These are phyloP conservation scores for Xerocomellus intermedius DNA, from an alignment of 768 basidiomycete genomes.

Conservation along the genomic window DNA sequence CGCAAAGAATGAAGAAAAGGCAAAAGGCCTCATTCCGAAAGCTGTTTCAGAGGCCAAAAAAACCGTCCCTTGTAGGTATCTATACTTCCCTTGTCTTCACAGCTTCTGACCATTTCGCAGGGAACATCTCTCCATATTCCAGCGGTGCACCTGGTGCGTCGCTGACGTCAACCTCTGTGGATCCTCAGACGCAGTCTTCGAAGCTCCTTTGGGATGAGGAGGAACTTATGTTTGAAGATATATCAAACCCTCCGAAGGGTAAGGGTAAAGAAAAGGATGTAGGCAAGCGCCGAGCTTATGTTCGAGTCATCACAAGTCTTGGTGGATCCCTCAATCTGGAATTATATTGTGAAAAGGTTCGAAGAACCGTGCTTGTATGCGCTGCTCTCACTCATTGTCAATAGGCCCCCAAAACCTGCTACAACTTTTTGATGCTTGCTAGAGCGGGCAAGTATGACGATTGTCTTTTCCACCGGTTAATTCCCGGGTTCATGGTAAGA, in stretches of 20 bases:
- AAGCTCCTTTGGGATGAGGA: constrained; percentile 98
- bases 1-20: constrained; percentile 34
- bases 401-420: constrained; percentile 96
- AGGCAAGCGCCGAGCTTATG: constrained; percentile 89
- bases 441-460: constrained; percentile 87
- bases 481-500: constrained; percentile 92
- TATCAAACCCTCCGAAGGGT: constrained; percentile 74
- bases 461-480: constrained; percentile 86
- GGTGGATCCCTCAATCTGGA: constrained; percentile 87
- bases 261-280: constrained; percentile 94
- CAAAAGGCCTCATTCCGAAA: constrained; percentile 31
- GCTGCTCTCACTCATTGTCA: not conserved
- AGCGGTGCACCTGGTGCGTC: constrained; percentile 90
- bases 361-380: not conserved
- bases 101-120: constrained; percentile 36
- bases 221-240: constrained; percentile 96
- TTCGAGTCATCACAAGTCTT: constrained; percentile 90
- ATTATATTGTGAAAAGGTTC: constrained; percentile 84
- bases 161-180: constrained; percentile 88
- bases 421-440: constrained; percentile 96
- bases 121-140: constrained; percentile 91
- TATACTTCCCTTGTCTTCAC: not conserved
- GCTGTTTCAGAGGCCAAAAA: constrained; percentile 46
- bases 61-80: constrained; percentile 60
- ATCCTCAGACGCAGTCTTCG: constrained; percentile 63